Evolutionary conservation across 2,329 filamentous ascomycete species (phyloP).

Genomic region (Penicillium brevicompactum): DNA sequence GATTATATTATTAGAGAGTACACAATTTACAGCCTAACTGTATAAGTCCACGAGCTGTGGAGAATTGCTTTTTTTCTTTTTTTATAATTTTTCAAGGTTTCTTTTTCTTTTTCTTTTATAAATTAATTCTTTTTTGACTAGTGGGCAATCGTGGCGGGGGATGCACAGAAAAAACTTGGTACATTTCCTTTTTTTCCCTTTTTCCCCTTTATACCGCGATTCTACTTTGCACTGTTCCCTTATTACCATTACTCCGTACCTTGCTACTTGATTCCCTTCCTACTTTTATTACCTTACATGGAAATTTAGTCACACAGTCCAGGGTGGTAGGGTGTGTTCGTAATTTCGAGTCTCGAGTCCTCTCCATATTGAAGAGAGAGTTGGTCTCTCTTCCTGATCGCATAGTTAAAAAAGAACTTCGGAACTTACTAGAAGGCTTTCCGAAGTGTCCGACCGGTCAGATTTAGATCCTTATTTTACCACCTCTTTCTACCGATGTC

Average conservation of each 20-base stretch:
- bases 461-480: constrained; percentile 12
- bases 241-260: too few species aligned
- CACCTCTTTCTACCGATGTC: background rate
- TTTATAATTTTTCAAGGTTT: constrained; percentile 1
- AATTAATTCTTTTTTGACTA: constrained; percentile 15
- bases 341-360: constrained; percentile 8
- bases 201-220: background rate
- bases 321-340: constrained; percentile 8
- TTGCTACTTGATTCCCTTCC: background rate
- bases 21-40: constrained; percentile 25
- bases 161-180: constrained; percentile 21
- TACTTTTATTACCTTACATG: background rate
- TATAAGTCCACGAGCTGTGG: constrained; percentile 26
- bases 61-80: constrained; percentile 10
- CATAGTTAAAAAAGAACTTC: background rate
- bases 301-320: constrained; percentile 16
- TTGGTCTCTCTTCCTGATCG: background rate
- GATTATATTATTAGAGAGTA: constrained; percentile 30
- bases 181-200: background rate
- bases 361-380: background rate
- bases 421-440: constrained; percentile 16
- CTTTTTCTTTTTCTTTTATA: constrained; percentile 1
- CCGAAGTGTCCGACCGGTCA: constrained; percentile 20
- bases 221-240: too few species aligned
- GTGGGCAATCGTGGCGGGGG: constrained; percentile 32